These are phyloP conservation scores for Jatropha curcas DNA, from an alignment of 345 rosid genomes.

Conservation along the genomic window DNA sequence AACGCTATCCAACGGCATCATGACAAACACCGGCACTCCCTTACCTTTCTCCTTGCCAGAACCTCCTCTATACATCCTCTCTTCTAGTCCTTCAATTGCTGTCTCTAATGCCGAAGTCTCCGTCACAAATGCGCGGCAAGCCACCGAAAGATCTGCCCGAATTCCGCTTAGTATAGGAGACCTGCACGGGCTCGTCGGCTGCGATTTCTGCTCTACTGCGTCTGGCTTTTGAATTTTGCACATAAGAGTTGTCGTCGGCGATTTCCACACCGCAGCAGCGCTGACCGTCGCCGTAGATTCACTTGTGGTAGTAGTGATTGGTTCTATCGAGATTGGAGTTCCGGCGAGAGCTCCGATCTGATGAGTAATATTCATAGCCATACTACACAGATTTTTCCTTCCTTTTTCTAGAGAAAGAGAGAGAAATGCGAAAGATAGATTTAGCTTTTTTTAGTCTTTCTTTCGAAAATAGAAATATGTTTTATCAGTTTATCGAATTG, in stretches of 20 bases:
- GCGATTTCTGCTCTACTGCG: slow-evolving; percentile 33
- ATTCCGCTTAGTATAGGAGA: slow-evolving; percentile 43
- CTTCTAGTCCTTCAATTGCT: slow-evolving; percentile 17
- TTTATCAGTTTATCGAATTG: neutral
- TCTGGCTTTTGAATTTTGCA: slow-evolving; percentile 37
- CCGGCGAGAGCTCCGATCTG: slow-evolving; percentile 75
- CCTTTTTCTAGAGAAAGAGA: slow-evolving; percentile 10
- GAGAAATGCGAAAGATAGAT: neutral
- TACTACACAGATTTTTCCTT: neutral
- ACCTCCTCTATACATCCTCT: slow-evolving; percentile 38
- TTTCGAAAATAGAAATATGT: neutral
- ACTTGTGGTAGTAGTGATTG: slow-evolving; percentile 14
- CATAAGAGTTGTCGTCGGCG: slow-evolving; percentile 34
- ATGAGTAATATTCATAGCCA: slow-evolving; percentile 73
- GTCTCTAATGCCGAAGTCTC: slow-evolving; percentile 26
- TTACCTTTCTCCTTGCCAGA: slow-evolving; percentile 25
- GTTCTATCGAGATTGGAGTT: slow-evolving; percentile 42
- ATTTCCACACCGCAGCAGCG: slow-evolving; percentile 58
- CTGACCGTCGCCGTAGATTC: slow-evolving; percentile 45
- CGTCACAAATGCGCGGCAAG: slow-evolving; percentile 57
- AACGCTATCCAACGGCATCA: slow-evolving; percentile 99
- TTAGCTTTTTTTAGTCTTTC: neutral
- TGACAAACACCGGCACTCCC: slow-evolving; percentile 93
- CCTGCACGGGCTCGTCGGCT: slow-evolving; percentile 71
- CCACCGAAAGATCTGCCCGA: slow-evolving; percentile 67